Percentiles rank a stretch among this genome's conserved stretches.
Conservation (phyloP, 495 filamentous ascomycete species). For the Annulohypoxylon stygium region DNA sequence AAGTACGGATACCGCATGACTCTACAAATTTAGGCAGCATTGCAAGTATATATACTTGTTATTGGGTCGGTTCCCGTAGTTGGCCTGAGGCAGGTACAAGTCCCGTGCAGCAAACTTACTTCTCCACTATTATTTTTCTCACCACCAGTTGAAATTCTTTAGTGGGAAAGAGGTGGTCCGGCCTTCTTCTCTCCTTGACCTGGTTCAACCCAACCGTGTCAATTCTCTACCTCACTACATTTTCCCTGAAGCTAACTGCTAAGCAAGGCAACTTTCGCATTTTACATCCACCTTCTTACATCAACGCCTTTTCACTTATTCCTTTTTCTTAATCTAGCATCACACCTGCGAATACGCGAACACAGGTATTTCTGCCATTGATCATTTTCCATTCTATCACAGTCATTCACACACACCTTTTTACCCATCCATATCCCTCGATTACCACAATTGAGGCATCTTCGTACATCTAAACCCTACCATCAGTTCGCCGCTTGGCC, state of each 20-base stretch:
- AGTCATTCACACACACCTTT: constrained; percentile 25
- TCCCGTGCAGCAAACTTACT: constrained; percentile 29
- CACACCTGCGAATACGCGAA: constrained; percentile 20
- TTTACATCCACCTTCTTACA: constrained; percentile 12
- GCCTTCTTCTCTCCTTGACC: constrained; percentile 16
- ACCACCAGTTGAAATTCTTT: constrained; percentile 28
- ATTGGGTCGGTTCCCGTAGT: neutral
- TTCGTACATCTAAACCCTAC: constrained; percentile 13
- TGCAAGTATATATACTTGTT: neutral
- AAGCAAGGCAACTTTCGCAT: constrained; percentile 34
- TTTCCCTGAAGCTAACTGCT: constrained; percentile 33
- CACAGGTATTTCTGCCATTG: constrained; percentile 30
- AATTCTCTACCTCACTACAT: constrained; percentile 40
- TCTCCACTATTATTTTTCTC: constrained; percentile 15
- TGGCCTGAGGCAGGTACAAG: constrained; percentile 28
- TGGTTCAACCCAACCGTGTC: constrained; percentile 46
- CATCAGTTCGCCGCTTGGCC: constrained; percentile 26
- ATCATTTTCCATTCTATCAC: constrained; percentile 28
- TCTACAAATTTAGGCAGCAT: neutral
- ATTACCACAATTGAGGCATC: constrained; percentile 21
- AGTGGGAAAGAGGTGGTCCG: constrained; percentile 31
- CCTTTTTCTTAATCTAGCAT: constrained; percentile 19
- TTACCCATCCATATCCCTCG: constrained; percentile 18
- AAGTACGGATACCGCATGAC: neutral
- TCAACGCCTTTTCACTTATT: constrained; percentile 27